Base-by-base conservation (phyloP, 23 red algal genomes). In the Gracilaria gracilis region DNA sequence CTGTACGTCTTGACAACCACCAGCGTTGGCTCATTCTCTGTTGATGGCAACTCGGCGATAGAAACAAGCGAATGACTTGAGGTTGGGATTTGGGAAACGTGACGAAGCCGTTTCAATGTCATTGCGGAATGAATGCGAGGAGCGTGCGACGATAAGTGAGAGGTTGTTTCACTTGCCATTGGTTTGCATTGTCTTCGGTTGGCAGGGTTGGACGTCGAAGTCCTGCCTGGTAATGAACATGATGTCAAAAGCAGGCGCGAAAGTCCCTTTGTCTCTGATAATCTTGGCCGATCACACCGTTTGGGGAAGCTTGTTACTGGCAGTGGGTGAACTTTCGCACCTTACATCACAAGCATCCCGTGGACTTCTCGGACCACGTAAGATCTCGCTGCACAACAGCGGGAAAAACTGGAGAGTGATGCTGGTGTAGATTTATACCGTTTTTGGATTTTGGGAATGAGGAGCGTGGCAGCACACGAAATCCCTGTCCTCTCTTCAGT, bases 1-100 rank as follows among this genome's bases (percentile, higher is more conserved):
- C 38, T 64, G 44, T 92, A 92, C 13, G 89, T 92, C 49, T 92
- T 92, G 38, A 83, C 49, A n/a, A 92, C 28, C 50, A 83, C 78
- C 3, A 32, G 79, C 13, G 76, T 84, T 0, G 78, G 36, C 19
- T 53, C 50, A 5, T 64, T 66, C 9, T 87, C 35, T 67, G 82
- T 55, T 35, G 62, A 72, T 5, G 74, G 76, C 16, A 90, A 79
- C 13, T 84, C 77, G 23, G 89, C 77, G 19, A 62, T 15, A 53
- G 80, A 83, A 1, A 92, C 73, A 37, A 84, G 39, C 14, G 89
- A 77, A 38, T 31, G 65, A 55, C 34, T 44, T 24, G 78, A 75
- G 24, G 78, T 84, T 4, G 61, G 89, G 15, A 92, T 44, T n/a
- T 64, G 50, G 28, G 57, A 39, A 0, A 75, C 9, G 67, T 71